Base-by-base conservation (phyloP, 2,329 filamentous ascomycete genomes). In the Mycosphaerella sp. region DNA sequence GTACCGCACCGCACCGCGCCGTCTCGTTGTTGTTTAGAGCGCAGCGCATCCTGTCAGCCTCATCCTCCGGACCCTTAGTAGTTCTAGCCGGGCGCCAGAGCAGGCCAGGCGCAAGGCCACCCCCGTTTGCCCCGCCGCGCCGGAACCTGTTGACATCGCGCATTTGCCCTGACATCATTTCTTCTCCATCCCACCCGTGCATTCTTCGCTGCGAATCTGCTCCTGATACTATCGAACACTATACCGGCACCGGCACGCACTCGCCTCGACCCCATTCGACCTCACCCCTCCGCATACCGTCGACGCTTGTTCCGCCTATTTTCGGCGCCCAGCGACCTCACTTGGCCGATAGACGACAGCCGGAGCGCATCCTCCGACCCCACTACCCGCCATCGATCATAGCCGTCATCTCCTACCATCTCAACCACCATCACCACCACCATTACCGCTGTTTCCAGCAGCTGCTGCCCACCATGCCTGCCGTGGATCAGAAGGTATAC, bases 401-500 rank as follows among this genome's bases (percentile, higher is more conserved):
- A 9, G 17, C 18, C 39, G 12, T 21, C 39, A 16, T 21, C 3
- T 17, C 39, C 39, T 17, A 25, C 39, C 17, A 9, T 21, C 17
- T 17, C 16, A 21, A 21, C 39, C 17, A 10, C 17, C 16, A 21
- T 21, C 21, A 17, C 39, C 21, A 41, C 39, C 13, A 7, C 39
- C 18, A 34, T 25, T 7, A 21, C 39, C 17, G 21, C 17, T 21
- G 16, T 25, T 13, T 41, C 37, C 36, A 27, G 27, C 36, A 39
- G 13, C 28, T 34, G 36, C 37, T 35, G 18, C 16, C 41, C 47
- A 56, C 39, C 44, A 62, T 62, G 59, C 55, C 60, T 48, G 54
- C 61, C 28, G 49, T 52, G 42, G 60, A 62, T 55, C 51, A 45
- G 34, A 61, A 57, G 53, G 61, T 63, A 63, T 37, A 37, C 53